Percentiles rank a stretch among this genome's conserved stretches.
phyloP scores from a whole-genome alignment of 202 grass and related monocot genomes.

The Panicum hallii region DNA sequence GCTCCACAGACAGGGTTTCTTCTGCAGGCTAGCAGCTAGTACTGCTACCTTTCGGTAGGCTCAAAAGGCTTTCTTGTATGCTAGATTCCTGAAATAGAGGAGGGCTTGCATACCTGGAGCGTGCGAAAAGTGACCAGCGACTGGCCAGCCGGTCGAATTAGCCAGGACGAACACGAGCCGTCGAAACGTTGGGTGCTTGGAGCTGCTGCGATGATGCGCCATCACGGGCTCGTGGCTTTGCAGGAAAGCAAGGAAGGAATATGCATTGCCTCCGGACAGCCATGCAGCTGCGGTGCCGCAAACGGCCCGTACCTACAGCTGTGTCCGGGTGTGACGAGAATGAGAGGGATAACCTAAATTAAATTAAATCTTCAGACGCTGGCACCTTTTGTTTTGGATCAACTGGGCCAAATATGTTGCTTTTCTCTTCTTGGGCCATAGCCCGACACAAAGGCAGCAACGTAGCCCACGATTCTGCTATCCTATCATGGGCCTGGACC shows the following conservation, averaged over 20 bases:
- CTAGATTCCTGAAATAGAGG: background rate
- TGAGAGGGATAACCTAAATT: background rate
- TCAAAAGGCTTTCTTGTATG: background rate
- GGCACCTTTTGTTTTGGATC: background rate
- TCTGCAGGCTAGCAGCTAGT: background rate
- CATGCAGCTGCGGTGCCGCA: background rate
- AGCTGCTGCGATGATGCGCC: background rate
- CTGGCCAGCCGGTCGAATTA: background rate
- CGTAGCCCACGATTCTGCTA: background rate
- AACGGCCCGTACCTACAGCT: constrained; percentile 22
- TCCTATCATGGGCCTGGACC: background rate
- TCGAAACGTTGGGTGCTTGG: background rate
- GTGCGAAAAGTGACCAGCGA: constrained; percentile 20
- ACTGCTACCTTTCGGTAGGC: background rate
- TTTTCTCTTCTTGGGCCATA: background rate
- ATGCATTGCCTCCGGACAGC: constrained; percentile 5
- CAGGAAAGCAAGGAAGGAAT: background rate
- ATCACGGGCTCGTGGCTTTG: background rate
- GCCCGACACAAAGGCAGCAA: no score
- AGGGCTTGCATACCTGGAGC: background rate
- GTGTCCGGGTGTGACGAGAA: background rate
- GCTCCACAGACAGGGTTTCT: background rate
- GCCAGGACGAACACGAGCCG: background rate
- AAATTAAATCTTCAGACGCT: background rate
- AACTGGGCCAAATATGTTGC: background rate